Base-by-base conservation (phyloP, 148 eudicot species). In the Rhododendron mucronatum region DNA sequence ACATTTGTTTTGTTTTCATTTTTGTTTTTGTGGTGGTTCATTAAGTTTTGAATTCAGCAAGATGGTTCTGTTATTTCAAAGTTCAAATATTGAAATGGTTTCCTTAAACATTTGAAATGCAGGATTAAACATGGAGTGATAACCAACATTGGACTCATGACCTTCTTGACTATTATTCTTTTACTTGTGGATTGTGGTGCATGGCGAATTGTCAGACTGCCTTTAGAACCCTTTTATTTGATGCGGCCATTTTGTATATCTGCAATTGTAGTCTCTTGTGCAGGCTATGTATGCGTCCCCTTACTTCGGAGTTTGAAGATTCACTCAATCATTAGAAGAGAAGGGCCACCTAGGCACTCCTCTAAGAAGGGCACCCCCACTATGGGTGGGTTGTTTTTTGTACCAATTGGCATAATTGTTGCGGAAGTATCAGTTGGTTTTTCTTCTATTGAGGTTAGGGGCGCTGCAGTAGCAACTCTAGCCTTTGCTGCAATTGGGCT, bases 181-280 rank as follows among this genome's bases (percentile, higher is more conserved):
- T 90, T 88, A 71, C 86, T 92, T 78, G 91, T 94, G 90, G 99
- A 96, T 90, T 91, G 92, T 89, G 89, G 95, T 88, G 98, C 96
- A 81, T 96, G 99, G 99, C 87, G 94, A 84, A 93, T 96, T 86
- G 92, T 96, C 86, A 93, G 96, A 86, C 88, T 92, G 85, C 98
- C 99, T 57, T 88, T 96, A 28, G 89, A 91, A 51, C 91, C 92
- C 53, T 95, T 95, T 86, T 88, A 91, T 90, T 86, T 96, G 91
- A 87, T 89, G 88, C 91, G 92, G 83, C 98, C 99, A 39, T 96
- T 96, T 89, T 47, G 91, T 26, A 91, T 91, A 48, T 96, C 98
- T 28, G 91, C 91, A 63, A 80, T 90, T 44, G 86, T 89, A 91
- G 94, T 93, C 10, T 92, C 93, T 81, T 93, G 89, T 88, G 91